A percentile compares a stretch with the other conserved stretches of the same genome.
Conservation (phyloP, 2,329 filamentous ascomycete genomes). For the Aspergillus novoparasiticus region DNA sequence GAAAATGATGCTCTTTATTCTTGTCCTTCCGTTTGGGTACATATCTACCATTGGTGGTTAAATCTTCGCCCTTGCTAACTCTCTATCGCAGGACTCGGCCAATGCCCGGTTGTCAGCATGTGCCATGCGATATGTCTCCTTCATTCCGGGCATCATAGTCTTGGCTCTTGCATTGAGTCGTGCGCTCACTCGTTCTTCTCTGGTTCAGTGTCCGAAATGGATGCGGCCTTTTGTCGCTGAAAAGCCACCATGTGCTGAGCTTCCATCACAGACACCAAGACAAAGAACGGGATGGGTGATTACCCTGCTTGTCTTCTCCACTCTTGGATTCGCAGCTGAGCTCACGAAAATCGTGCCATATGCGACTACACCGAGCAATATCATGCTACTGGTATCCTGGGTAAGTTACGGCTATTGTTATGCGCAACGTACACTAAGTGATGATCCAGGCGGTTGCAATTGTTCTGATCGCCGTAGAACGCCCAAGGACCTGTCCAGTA, state of each 20-base stretch:
- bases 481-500: slow-evolving; percentile 46
- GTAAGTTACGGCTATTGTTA: slow-evolving; percentile 33
- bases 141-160: slow-evolving; percentile 30
- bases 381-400: slow-evolving; percentile 38
- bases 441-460: slow-evolving; percentile 35
- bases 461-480: slow-evolving; percentile 39
- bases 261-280: slow-evolving; percentile 34
- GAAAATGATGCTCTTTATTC: slow-evolving; percentile 10
- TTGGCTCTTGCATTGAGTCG: slow-evolving; percentile 31
- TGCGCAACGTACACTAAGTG: slow-evolving; percentile 21
- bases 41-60: not conserved
- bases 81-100: slow-evolving; percentile 35
- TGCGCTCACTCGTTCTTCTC: slow-evolving; percentile 27
- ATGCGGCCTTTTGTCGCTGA: slow-evolving; percentile 55
- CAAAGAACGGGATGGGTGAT: slow-evolving; percentile 38
- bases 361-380: slow-evolving; percentile 16
- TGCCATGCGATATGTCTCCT: slow-evolving; percentile 37
- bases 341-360: slow-evolving; percentile 30
- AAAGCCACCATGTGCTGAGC: slow-evolving; percentile 28
- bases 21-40: slow-evolving; percentile 25
- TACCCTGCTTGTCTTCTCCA: slow-evolving; percentile 42
- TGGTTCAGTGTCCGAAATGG: slow-evolving; percentile 51
- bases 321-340: slow-evolving; percentile 39
- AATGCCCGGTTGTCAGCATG: slow-evolving; percentile 40
- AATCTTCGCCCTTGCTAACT: not conserved